Conservation (phyloP, 441 rosid genomes). For the Gossypium aridum region DNA sequence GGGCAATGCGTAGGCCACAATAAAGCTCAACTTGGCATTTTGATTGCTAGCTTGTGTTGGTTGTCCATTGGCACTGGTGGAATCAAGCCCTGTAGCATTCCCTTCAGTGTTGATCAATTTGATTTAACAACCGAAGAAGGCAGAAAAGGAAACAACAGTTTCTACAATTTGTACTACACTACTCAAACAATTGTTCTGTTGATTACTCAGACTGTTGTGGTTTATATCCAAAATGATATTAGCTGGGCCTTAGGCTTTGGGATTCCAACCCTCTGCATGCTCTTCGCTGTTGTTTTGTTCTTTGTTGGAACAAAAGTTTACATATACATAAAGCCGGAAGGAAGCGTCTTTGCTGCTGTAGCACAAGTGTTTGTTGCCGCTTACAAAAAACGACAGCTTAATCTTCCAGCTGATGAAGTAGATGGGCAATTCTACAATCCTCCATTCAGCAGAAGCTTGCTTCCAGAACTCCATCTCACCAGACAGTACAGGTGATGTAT, state of each 20-base stretch:
- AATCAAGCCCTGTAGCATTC: constrained; percentile 36
- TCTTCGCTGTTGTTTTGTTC: constrained; percentile 18
- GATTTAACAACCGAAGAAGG: constrained; percentile 29
- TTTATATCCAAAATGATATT: constrained; percentile 34
- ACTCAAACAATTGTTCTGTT: constrained; percentile 26
- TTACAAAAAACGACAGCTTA: constrained; percentile 23
- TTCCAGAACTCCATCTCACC: constrained; percentile 23
- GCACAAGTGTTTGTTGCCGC: constrained; percentile 28
- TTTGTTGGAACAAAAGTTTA: constrained; percentile 31
- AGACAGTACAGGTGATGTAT: constrained; percentile 24
- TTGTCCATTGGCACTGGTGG: constrained; percentile 33
- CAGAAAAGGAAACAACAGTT: constrained; percentile 28
- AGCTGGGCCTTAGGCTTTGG: constrained; percentile 44
- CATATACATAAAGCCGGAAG: constrained; percentile 28
- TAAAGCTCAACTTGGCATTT: constrained; percentile 16
- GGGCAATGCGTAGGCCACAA: constrained; percentile 16
- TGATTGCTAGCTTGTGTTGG: constrained; percentile 17
- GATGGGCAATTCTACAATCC: constrained; percentile 22
- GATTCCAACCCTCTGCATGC: constrained; percentile 35
- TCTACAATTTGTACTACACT: constrained; percentile 37
- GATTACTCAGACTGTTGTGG: constrained; percentile 24
- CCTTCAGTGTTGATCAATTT: constrained; percentile 41
- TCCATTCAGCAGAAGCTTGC: constrained; percentile 9
- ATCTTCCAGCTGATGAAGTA: constrained; percentile 9
- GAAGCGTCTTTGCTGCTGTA: constrained; percentile 31